Percentiles rank a stretch among this genome's conserved stretches.
These are phyloP conservation scores for Penicilliopsis zonata DNA, from an alignment of 495 filamentous ascomycete species.

Conservation along the genomic window DNA sequence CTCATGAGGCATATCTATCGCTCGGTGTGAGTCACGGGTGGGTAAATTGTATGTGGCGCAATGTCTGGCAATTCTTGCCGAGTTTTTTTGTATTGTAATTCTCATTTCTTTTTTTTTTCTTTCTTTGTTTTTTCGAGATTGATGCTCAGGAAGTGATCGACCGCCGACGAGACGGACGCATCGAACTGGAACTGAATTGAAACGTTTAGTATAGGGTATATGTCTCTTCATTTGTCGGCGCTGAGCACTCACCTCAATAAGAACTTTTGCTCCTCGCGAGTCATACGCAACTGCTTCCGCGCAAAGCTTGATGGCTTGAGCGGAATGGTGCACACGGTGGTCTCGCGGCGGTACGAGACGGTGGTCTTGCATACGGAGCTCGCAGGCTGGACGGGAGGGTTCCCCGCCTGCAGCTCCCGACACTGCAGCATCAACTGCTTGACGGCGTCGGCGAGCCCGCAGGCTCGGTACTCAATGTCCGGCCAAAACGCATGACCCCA, in stretches of 20 bases:
- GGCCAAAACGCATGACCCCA: constrained; percentile 46
- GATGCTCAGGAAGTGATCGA: constrained; percentile 1
- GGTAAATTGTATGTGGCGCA: no score
- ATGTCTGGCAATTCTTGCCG: no score
- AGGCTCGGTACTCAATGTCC: constrained; percentile 39
- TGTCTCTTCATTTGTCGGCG: neutral
- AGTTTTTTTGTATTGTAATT: no score
- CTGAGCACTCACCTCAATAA: constrained; percentile 11
- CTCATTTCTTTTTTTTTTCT: no score
- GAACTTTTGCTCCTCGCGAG: constrained; percentile 14
- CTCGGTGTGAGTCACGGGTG: no score
- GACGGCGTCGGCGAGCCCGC: constrained; percentile 36
- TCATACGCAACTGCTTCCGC: constrained; percentile 9
- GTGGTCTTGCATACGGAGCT: constrained; percentile 9
- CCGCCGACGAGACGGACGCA: no score
- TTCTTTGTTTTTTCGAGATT: no score
- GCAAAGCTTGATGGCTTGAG: constrained; percentile 8
- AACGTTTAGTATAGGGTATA: no score
- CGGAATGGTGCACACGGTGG: constrained; percentile 6
- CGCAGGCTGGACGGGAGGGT: constrained; percentile 9
- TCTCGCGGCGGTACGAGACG: constrained; percentile 8
- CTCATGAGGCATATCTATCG: no score
- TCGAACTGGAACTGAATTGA: neutral
- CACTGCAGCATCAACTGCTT: constrained; percentile 43
- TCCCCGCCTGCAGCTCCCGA: constrained; percentile 27